Percentiles rank a stretch among this genome's conserved stretches.
These are phyloP conservation scores for Pseudogymnoascus sp. DNA, from an alignment of 2,329 filamentous ascomycete species.

Conservation along the genomic window DNA sequence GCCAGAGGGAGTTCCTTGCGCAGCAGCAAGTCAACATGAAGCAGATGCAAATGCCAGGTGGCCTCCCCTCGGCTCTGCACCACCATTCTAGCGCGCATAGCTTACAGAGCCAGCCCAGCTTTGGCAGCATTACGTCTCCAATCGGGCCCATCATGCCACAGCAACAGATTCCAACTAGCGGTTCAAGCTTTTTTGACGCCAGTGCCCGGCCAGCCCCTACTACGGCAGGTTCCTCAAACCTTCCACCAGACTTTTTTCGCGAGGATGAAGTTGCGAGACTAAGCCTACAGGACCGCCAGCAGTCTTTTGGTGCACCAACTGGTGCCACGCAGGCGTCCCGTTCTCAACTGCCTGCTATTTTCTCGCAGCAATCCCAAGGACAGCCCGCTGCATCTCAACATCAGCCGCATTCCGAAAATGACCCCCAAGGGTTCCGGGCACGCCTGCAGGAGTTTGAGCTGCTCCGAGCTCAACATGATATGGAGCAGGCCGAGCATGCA, in stretches of 20 bases:
- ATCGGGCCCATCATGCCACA: conserved; percentile 48
- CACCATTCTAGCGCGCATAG: conserved; percentile 95
- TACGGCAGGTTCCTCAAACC: conserved; percentile 34
- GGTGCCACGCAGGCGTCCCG: conserved; percentile 18
- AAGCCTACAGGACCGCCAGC: conserved; percentile 35
- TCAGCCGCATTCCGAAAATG: conserved; percentile 46
- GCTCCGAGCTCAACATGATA: conserved; percentile 64
- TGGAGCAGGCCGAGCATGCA: conserved; percentile 29
- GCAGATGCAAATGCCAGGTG: conserved; percentile 58
- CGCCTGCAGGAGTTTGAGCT: conserved; percentile 79
- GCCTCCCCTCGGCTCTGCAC: conserved; percentile 52
- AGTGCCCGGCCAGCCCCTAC: conserved; percentile 32
- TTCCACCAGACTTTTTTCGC: conserved; percentile 45
- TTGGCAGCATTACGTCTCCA: conserved; percentile 88
- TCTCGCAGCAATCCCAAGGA: conserved; percentile 20
- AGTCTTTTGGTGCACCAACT: conserved; percentile 16
- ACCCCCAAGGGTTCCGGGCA: conserved; percentile 47
- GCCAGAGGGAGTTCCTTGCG: conserved; percentile 86
- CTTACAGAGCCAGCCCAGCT: conserved; percentile 93
- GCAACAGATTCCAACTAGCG: conserved; percentile 45
- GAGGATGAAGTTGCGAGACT: conserved; percentile 70
- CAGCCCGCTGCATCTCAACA: conserved; percentile 53
- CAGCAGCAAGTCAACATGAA: conserved; percentile 74
- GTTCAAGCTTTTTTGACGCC: conserved; percentile 62
- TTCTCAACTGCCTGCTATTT: conserved; percentile 24